These are phyloP conservation scores for Colletotrichum viniferum DNA, from an alignment of 2,329 filamentous ascomycete species.

Conservation along the genomic window DNA sequence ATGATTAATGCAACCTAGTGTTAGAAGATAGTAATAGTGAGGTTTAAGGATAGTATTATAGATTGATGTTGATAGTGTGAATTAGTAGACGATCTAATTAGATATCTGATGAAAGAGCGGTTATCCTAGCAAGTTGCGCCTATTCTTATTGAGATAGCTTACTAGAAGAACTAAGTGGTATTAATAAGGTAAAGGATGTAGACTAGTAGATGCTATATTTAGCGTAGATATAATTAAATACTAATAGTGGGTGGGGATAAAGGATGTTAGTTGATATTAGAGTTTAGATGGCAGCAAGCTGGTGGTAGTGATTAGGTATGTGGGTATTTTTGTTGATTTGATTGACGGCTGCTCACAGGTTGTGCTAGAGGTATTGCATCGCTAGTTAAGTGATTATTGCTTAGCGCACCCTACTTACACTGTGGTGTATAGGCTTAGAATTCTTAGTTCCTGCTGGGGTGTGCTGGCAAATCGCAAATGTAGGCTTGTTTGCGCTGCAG, in stretches of 20 bases:
- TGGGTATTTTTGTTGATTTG: background rate
- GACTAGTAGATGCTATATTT: background rate
- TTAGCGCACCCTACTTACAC: background rate
- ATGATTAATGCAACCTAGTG: background rate
- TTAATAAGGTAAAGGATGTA: background rate
- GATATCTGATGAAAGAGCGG: background rate
- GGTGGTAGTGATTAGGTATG: background rate
- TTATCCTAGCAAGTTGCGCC: background rate
- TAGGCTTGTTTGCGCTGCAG: background rate
- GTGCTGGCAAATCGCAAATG: background rate
- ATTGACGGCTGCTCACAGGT: background rate
- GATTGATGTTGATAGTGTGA: background rate
- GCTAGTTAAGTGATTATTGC: background rate
- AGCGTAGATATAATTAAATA: background rate
- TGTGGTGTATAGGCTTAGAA: background rate
- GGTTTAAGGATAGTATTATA: background rate
- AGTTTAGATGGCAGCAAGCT: background rate
- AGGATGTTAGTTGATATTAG: background rate
- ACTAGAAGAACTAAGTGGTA: background rate
- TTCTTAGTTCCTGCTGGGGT: background rate
- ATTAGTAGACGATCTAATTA: background rate
- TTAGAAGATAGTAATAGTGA: background rate
- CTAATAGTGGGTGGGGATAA: background rate
- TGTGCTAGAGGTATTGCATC: background rate
- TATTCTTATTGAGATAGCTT: background rate